Base-by-base conservation (phyloP, 2,329 filamentous ascomycete genomes). In the Beauveria varroae region DNA sequence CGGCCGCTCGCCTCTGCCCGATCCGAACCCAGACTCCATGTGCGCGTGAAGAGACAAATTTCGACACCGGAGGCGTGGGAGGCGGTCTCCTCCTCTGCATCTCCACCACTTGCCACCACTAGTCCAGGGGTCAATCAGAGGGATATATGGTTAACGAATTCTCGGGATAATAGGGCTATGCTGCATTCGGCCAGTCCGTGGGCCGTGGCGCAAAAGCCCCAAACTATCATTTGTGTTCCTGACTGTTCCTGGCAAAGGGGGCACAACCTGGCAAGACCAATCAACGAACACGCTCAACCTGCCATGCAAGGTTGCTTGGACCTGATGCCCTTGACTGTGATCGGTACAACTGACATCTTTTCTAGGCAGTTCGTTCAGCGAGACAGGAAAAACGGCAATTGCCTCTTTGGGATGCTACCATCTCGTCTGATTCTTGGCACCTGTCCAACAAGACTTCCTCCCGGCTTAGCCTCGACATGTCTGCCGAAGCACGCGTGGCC, bases 11-110 rank as follows among this genome's bases (percentile, higher is more conserved):
- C 28, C 26, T 47, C 43, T 30, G 28, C 37, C 28, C 55, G 55
- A 57, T 57, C 55, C 44, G 55, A 57, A 43, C 52, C 52, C 28
- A 44, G 52, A 49, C 54, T 24, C 54, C 54, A 57, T 57, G 55
- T 57, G 55, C 22, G 43, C 20, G 10, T 49, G 30, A 40, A 49
- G 55, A 57, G 40, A 56, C 26, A 22, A 37, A 37, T 40, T 57
- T 47, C 34, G 34, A 37, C 5, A 18, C 43, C 22, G 8, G 18
- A 18, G 24, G 41, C 41, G 14, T 22, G 40, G 30, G 12, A 34
- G 5, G 30, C 12, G 30, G 30, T 34, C 30, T 30, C 41, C 26
- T 24, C 20, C 34, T 26, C 20, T 41, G 16, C 55, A 37, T 57
- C 55, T 40, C 55, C 55, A 57, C 55, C 55, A 37, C 34, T 46